Conservation (phyloP, 345 rosid species). For the Eucalyptus lansdowneana region DNA sequence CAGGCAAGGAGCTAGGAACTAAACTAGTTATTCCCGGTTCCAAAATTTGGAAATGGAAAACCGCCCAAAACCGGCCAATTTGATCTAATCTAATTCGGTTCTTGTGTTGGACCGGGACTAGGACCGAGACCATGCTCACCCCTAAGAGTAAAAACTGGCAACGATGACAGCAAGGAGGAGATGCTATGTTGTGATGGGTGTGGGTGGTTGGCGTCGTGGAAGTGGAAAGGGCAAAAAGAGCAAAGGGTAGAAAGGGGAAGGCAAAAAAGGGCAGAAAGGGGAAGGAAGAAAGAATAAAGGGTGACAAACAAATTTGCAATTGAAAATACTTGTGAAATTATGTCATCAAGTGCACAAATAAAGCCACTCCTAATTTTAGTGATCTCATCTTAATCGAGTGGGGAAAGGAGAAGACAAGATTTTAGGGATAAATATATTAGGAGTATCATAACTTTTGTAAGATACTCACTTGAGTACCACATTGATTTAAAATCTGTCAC, state of each 20-base stretch:
- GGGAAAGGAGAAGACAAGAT: not conserved
- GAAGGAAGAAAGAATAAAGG: not conserved
- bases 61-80: not conserved
- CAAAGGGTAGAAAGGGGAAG: not conserved
- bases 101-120: rapidly evolving
- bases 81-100: not conserved
- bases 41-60: not conserved
- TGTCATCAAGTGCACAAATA: no score
- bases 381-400: not conserved
- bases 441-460: no score
- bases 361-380: not conserved
- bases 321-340: not conserved
- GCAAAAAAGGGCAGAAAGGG: no score
- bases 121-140: not conserved
- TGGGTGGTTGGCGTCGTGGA: not conserved
- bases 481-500: no score
- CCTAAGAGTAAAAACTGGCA: not conserved
- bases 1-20: not conserved
- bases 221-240: not conserved
- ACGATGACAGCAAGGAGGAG: not conserved
- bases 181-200: not conserved
- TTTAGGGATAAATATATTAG: not conserved
- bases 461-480: not conserved
- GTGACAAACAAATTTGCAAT: not conserved
- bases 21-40: not conserved